These are phyloP conservation scores for Diaporthe batatas DNA, from an alignment of 2,329 filamentous ascomycete species.

Conservation along the genomic window DNA sequence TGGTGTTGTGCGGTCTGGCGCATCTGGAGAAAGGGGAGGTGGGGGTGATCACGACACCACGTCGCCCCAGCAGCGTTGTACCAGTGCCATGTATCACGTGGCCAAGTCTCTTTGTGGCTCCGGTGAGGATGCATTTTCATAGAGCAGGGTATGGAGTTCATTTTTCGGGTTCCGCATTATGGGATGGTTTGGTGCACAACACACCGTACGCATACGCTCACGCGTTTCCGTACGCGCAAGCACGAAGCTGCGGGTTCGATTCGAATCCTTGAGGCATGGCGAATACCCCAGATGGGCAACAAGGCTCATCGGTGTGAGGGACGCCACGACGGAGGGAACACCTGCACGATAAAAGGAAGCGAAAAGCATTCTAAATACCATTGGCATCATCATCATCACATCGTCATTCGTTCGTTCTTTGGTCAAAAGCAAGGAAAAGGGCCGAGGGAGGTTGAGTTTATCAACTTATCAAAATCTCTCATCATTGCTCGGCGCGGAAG, in stretches of 20 bases:
- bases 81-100: conserved; percentile 18
- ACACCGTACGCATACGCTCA: conserved; percentile 5
- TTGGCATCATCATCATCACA: conserved; percentile 9
- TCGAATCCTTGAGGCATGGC: conserved; percentile 20
- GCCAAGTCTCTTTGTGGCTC: conserved; percentile 18
- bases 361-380: conserved; percentile 35
- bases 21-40: conserved; percentile 35
- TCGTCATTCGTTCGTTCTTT: conserved; percentile 25
- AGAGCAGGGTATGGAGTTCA: conserved; percentile 40
- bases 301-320: conserved; percentile 10
- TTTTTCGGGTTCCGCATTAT: conserved; percentile 37
- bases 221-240: conserved; percentile 3
- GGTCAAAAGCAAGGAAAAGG: conserved; percentile 34
- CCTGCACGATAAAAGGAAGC: conserved; percentile 29
- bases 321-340: conserved; percentile 24
- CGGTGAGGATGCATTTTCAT: conserved; percentile 40
- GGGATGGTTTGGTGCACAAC: conserved; percentile 36
- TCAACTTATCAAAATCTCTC: conserved; percentile 30
- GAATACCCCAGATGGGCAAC: conserved; percentile 10
- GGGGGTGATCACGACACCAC: conserved; percentile 14
- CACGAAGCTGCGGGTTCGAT: conserved; percentile 21
- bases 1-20: conserved; percentile 38
- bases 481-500: conserved; percentile 38
- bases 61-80: conserved; percentile 19
- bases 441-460: conserved; percentile 31